Base-by-base conservation (phyloP, 371 early-diverging fungal species). In the Mucor racemosus region DNA sequence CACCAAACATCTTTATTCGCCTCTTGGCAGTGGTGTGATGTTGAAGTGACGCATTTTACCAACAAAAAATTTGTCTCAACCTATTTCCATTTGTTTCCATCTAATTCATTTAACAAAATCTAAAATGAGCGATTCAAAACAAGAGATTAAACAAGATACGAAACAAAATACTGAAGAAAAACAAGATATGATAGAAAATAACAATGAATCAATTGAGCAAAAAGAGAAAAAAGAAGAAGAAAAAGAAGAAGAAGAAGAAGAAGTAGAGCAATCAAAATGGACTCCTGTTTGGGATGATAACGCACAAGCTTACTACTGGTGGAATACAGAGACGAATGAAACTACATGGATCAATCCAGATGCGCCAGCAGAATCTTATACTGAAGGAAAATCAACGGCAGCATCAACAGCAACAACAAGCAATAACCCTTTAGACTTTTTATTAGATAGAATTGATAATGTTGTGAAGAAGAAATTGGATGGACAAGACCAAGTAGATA, bases 261-360 rank as follows among this genome's bases (percentile, higher is more conserved):
- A 48, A 17, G 4, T 8, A 34, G 31, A 60, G 14, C 60, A 33
- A 54, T 35, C 60, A 58, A 31, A 50, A 41, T 88, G 88, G 88
- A 79, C 79, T 53, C 66, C 84, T n/a, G 78, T 78, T 26, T 88
- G 84, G 84, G 84, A 88, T 73, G 74, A 77, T 6, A 71, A 72
- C 36, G 73, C 72, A 7, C 80, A 84, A 62, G 74, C 77, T 3
- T 88, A 85, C 57, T 88, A 88, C 68, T 88, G 81, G 79, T 88
- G 86, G 88, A 88, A 88, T 67, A 82, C 80, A 36, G 61, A 75
- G 15, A 86, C 88, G 8, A 82, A 86, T 60, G 86, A 88, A 67
- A 88, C 87, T 1, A 82, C 85, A 5, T 86, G 86, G 87, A 74
- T 73, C 0, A 73, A 82, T 64, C 81, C 78, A 55, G 33, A 46